These are phyloP conservation scores for Arthonia radiata DNA, from an alignment of 495 filamentous ascomycete genomes.

Conservation along the genomic window DNA sequence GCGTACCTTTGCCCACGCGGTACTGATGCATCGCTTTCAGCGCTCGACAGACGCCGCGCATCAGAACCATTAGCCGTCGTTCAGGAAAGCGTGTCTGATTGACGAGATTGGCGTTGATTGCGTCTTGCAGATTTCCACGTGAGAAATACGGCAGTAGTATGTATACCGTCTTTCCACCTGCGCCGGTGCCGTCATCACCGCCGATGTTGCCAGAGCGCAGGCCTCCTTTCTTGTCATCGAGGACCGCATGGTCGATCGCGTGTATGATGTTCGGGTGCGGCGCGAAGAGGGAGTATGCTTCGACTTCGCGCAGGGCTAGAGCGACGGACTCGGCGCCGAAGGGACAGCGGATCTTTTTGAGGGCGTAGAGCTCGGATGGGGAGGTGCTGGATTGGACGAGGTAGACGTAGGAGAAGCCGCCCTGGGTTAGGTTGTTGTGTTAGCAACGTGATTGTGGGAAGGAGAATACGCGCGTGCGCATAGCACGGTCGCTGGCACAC, in stretches of 20 bases:
- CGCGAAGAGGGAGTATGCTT: conserved; percentile 78
- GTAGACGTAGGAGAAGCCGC: conserved; percentile 96
- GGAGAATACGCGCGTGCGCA: not conserved
- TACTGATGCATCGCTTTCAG: conserved; percentile 82
- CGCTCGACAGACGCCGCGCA: conserved; percentile 74
- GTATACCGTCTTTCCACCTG: conserved; percentile 74
- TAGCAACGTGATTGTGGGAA: conserved; percentile 1
- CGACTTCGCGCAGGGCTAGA: conserved; percentile 85
- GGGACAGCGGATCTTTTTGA: conserved; percentile 96
- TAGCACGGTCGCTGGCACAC: conserved; percentile 5
- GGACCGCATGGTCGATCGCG: conserved; percentile 59
- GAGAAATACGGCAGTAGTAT: conserved; percentile 89
- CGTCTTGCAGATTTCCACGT: conserved; percentile 84
- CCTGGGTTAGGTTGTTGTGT: conserved; percentile 20
- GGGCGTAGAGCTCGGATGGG: conserved; percentile 59
- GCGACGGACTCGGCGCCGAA: conserved; percentile 91
- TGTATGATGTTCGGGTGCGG: conserved; percentile 71
- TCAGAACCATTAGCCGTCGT: conserved; percentile 63
- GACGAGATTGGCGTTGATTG: conserved; percentile 95
- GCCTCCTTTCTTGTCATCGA: conserved; percentile 35
- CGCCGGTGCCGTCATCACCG: no score
- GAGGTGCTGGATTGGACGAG: conserved; percentile 81
- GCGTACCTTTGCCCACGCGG: conserved; percentile 30
- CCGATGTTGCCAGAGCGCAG: conserved; percentile 35
- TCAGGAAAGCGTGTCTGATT: conserved; percentile 90